Evolutionary conservation across 257 asterid genomes (phyloP).

Genomic region (Petrea volubilis): DNA sequence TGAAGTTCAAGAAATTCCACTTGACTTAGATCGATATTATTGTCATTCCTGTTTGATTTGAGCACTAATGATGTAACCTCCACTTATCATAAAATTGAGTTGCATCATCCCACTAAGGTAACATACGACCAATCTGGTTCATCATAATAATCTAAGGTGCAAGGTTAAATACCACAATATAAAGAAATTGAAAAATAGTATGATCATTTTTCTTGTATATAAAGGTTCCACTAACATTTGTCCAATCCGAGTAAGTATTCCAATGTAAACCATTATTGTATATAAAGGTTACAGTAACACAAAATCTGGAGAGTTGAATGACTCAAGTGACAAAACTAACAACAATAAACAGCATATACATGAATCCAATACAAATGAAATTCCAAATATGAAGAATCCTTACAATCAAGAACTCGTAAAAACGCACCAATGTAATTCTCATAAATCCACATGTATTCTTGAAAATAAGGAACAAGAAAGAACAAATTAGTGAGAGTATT

Average conservation of each 20-base stretch:
- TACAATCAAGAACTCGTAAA: no score
- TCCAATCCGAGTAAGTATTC: slow-evolving; percentile 71
- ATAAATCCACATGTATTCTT: no score
- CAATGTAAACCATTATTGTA: slow-evolving; percentile 50
- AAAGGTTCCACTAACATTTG: slow-evolving; percentile 55
- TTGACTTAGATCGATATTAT: background rate
- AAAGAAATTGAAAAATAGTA: background rate
- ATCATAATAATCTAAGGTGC: background rate
- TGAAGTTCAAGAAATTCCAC: background rate
- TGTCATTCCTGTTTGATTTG: slow-evolving; percentile 52
- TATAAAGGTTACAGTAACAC: no score
- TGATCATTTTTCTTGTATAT: background rate
- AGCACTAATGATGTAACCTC: slow-evolving; percentile 72
- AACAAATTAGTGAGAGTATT: no score
- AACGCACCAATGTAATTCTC: no score
- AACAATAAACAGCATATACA: no score
- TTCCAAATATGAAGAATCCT: no score
- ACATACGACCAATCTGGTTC: slow-evolving; percentile 70
- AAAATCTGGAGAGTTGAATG: no score
- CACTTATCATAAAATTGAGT: slow-evolving; percentile 88
- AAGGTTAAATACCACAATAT: background rate
- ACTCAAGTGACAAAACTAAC: no score
- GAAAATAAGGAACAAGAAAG: no score
- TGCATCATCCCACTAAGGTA: slow-evolving; percentile 97
- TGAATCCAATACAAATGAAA: no score